Conservation (phyloP, 495 filamentous ascomycete species). For the Aspergillus sclerotioniger region DNA sequence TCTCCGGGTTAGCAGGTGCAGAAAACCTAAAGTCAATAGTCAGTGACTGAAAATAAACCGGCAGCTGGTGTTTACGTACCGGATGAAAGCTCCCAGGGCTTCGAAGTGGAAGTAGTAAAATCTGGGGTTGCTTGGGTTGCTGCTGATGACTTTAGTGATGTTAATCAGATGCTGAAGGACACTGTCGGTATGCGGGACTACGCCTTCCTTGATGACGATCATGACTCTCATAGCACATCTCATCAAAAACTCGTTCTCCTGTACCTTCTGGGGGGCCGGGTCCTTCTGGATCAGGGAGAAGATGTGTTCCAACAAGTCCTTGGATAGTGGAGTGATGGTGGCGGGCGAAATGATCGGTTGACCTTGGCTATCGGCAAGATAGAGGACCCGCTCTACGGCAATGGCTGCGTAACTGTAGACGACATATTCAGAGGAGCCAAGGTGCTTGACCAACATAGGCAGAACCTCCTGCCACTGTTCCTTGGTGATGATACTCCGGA, state of each 20-base stretch:
- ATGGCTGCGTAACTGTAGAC: slow-evolving; percentile 97
- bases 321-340: slow-evolving; percentile 74
- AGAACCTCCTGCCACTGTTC: slow-evolving; percentile 86
- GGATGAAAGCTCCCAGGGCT: slow-evolving; percentile 88
- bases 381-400: slow-evolving; percentile 84
- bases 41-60: background rate
- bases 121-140: slow-evolving; percentile 93
- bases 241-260: slow-evolving; percentile 99
- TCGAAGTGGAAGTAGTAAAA: slow-evolving; percentile 99
- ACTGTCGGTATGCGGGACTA: slow-evolving; percentile 65
- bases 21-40: slow-evolving; percentile 53
- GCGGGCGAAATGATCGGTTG: slow-evolving; percentile 70
- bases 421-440: slow-evolving; percentile 84
- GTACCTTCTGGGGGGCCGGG: slow-evolving; percentile 80
- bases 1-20: slow-evolving; percentile 63
- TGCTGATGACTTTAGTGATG: slow-evolving; percentile 83
- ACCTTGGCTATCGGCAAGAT: slow-evolving; percentile 68
- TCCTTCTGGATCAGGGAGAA: slow-evolving; percentile 86
- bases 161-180: slow-evolving; percentile 75
- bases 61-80: slow-evolving; percentile 41
- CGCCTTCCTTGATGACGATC: slow-evolving; percentile 81
- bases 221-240: slow-evolving; percentile 95
- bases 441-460: slow-evolving; percentile 83
- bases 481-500: slow-evolving; percentile 85
- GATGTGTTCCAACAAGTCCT: slow-evolving; percentile 85